Base-by-base conservation (phyloP, 371 early-diverging fungal species). In the Mortierella sp. region DNA sequence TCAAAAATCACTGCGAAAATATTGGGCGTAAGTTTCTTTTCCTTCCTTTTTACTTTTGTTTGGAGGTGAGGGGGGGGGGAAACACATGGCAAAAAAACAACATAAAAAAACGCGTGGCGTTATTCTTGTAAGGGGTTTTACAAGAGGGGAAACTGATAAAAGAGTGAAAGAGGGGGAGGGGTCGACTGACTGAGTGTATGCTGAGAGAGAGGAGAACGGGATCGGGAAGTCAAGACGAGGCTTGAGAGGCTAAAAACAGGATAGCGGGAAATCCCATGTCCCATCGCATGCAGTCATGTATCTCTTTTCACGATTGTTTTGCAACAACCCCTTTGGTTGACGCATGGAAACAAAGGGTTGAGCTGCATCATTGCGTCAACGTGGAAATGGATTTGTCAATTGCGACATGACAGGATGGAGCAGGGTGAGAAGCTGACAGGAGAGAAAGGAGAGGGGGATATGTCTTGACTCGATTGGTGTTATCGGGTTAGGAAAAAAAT, bases 1-100 rank as follows among this genome's bases (percentile, higher is more conserved):
- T 16, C 92, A 92, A 74, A 85, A 90, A 48, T 88, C 89, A 13
- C 90, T 92, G 24, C 84, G 95, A 55, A 93, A 92, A 83, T 93
- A 93, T 76, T 95, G 95, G 95, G 90, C 88, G 89, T 89, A 88
- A 87, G 88, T 85, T 45, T 72, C 70, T 52, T 75, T 48, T 65
- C 45, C 45, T 28, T 34, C 21, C 10, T 57, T 52, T 73, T 76
- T 28, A 3, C 19, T 7, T 26, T n/a, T 28, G 9, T 11, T 50
- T 50, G 50, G 63, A 63, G 63, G 21, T 63, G 58, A n/a, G 31
- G 34, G 38, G 65, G 14, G 52, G n/a, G 11, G 73, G 54, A 2
- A 42, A 31, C 63, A 75, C 75, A 63, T 44, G 75, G 63, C 44
- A 73, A 68, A 38, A 19, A 42, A 44, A 19, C 6, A 44, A 31